Base-by-base conservation (phyloP, 139 green algal genomes). In the Monoraphidium neglectum region DNA sequence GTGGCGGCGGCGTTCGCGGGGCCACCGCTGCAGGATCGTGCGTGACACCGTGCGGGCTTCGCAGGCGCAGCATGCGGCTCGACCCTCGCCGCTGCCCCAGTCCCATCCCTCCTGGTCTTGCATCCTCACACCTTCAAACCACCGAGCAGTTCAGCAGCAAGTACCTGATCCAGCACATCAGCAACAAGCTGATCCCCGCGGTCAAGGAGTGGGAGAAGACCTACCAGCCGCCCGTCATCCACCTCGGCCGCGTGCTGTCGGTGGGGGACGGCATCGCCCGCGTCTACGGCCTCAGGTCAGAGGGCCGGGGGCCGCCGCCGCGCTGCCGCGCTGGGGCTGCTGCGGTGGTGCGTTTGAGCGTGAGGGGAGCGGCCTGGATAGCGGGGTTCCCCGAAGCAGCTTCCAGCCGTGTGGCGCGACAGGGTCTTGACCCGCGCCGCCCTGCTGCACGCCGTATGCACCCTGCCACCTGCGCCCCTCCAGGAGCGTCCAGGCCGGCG, bases 231-330 rank as follows among this genome's bases (percentile, higher is more conserved):
- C 86, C 86, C 23, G 83, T 91, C 69, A 91, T 87, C 32, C 86
- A 89, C 67, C 77, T 96, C 37, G 92, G 93, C 33, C 85, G 87
- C 67, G 93, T 97, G 63, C 82, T 97, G 63, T 93, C 86, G 61
- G 90, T 97, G 43, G 93, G 93, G 69, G 93, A 97, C 74, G 93
- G 93, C 88, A 97, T 97, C 79, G 93, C 93, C 53, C 90, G 93
- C 72, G 76, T 97, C 21, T 96, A 96, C 65, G 93, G 93, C 53
- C 79, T 97, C 57, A 89, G n/a, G n/a, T n/a, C n/a, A n/a, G n/a
- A n/a, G n/a, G n/a, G n/a, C n/a, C n/a, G n/a, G n/a, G 95, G 68
- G 94, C 92, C 68, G 72, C 86, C 91, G n/a, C n/a, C n/a, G n/a
- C n/a, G n/a, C n/a, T n/a, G n/a, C n/a, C n/a, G n/a, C n/a, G n/a